phyloP scores from a whole-genome alignment of 768 basidiomycete genomes.

The Austroboletus eburneus region DNA sequence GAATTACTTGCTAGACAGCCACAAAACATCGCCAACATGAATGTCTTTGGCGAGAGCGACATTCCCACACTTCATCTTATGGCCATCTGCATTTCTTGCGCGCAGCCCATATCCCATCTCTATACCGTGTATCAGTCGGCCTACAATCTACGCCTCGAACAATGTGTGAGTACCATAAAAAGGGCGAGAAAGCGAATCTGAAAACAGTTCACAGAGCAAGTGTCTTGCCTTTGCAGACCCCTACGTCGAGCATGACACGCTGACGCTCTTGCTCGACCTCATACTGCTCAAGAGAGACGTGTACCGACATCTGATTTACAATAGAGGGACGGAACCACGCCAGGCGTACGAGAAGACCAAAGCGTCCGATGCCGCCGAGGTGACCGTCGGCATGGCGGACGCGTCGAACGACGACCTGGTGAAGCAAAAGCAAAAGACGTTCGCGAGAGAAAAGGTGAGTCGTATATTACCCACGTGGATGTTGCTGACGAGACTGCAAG shows the following conservation, averaged over 20 bases:
- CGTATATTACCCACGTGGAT: neutral
- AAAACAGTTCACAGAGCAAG: constrained; percentile 39
- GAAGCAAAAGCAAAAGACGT: too few species aligned
- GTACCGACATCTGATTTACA: constrained; percentile 78
- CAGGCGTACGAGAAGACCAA: constrained; percentile 30
- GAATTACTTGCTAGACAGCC: too few species aligned
- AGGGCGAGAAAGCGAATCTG: too few species aligned
- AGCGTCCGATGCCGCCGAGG: neutral
- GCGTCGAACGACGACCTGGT: too few species aligned
- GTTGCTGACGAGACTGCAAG: constrained; percentile 29
- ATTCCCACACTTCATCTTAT: constrained; percentile 33
- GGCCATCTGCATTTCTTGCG: constrained; percentile 81
- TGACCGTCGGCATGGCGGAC: too few species aligned
- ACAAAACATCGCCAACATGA: too few species aligned
- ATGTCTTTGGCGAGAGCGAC: too few species aligned
- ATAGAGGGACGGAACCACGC: constrained; percentile 66
- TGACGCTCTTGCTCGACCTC: constrained; percentile 73
- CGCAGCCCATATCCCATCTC: constrained; percentile 56
- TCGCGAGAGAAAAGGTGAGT: constrained; percentile 26
- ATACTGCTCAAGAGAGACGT: constrained; percentile 80
- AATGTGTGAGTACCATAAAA: constrained; percentile 66
- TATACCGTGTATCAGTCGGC: constrained; percentile 81
- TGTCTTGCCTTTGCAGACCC: constrained; percentile 77
- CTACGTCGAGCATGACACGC: constrained; percentile 78
- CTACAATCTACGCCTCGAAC: constrained; percentile 75